Percentiles rank a stretch among this genome's conserved stretches.
Conservation (phyloP, 129 eudicot genomes). For the carrot (Daucus carota) region DH1_v3.0 NC_030381.2:49207001-49207500, state of each 20-base stretch:
- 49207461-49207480: not conserved
- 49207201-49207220: not conserved
- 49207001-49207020: slow-evolving; percentile 92
- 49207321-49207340: not conserved
- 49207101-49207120: not conserved
- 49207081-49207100: slow-evolving; percentile 13
- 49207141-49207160: slow-evolving; percentile 10
- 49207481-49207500: too few relatives aligned
- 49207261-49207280: not conserved
- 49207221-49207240: not conserved
- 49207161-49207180: not conserved
- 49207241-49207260: not conserved
- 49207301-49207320: not conserved
- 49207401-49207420: not conserved
- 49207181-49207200: slow-evolving; percentile 5
- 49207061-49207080: slow-evolving; percentile 30
- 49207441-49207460: not conserved
- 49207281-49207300: not conserved
- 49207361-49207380: not conserved
- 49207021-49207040: slow-evolving; percentile 76
- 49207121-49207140: slow-evolving; percentile 1
- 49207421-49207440: not conserved
- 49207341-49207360: not conserved
- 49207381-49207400: not conserved
- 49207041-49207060: slow-evolving; percentile 92